These are phyloP conservation scores for Neurospora sp. DNA, from an alignment of 495 filamentous ascomycete species.

Conservation along the genomic window DNA sequence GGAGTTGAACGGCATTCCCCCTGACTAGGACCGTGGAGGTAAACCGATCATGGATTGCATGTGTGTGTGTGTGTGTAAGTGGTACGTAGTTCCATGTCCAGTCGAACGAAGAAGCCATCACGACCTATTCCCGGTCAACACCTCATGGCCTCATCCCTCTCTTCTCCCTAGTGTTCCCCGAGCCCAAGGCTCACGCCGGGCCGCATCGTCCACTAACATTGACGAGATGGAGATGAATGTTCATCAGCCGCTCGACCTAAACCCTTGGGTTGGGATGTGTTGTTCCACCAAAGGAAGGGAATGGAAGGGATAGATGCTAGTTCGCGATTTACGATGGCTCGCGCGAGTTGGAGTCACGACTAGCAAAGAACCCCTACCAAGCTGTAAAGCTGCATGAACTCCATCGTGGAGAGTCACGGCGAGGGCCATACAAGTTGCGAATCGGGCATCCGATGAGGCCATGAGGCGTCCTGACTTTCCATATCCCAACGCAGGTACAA, in stretches of 20 bases:
- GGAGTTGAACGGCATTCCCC: neutral
- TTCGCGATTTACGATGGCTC: neutral
- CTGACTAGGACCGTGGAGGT: neutral
- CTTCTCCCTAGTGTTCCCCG: neutral
- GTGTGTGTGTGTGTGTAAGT: neutral
- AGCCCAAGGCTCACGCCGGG: neutral
- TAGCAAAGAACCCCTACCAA: slow-evolving; percentile 3
- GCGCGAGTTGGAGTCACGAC: neutral
- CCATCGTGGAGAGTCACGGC: neutral
- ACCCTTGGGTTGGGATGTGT: neutral
- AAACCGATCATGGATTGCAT: neutral
- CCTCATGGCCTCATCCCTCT: too few species aligned
- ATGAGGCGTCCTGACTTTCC: neutral
- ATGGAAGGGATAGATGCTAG: neutral
- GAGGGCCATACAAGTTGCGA: neutral
- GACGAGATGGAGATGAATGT: neutral
- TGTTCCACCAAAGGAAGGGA: neutral
- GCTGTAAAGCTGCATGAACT: slow-evolving; percentile 3
- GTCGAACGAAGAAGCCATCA: neutral
- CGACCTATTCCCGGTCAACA: neutral
- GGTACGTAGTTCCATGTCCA: neutral
- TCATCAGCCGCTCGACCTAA: neutral
- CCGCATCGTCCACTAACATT: neutral
- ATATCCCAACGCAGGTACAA: neutral
- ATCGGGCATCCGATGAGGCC: neutral